Conservation (phyloP, 1,284 basidiomycete genomes). For the Austroboletus rostrupii region DNA sequence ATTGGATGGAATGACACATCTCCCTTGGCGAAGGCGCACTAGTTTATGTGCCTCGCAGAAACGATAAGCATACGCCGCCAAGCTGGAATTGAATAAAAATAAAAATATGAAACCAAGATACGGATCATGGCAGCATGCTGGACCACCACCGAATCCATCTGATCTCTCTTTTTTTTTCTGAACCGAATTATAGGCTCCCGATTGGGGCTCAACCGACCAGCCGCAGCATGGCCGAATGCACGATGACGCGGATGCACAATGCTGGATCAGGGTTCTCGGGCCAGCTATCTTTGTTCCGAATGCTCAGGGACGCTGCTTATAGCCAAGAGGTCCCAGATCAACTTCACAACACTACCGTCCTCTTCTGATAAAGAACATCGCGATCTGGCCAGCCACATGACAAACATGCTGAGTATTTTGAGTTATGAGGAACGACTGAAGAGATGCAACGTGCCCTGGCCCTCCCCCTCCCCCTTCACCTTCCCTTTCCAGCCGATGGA, state of each 20-base stretch:
- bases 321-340: constrained; percentile 21
- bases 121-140: constrained; percentile 10
- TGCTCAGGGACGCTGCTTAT: constrained; percentile 25
- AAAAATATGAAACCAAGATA: background rate
- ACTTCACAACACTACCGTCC: constrained; percentile 4
- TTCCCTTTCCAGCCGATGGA: constrained; percentile 5
- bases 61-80: constrained; percentile 7
- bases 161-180: background rate
- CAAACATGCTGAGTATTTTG: constrained; percentile 23
- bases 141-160: background rate
- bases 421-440: constrained; percentile 9
- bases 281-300: constrained; percentile 26
- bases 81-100: constrained; percentile 1
- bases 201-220: constrained; percentile 10
- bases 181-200: constrained; percentile 9
- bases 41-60: background rate
- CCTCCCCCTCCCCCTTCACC: background rate
- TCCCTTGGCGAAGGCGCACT: constrained; percentile 12
- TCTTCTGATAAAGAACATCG: constrained; percentile 28
- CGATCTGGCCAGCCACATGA: constrained; percentile 28
- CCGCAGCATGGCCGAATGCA: constrained; percentile 20
- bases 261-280: constrained; percentile 23
- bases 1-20: constrained; percentile 8
- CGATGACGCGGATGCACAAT: constrained; percentile 11
- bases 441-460: constrained; percentile 19